Evolutionary conservation across 2,329 filamentous ascomycete species (phyloP).

Genomic region (Arthrocladium fulminans): DNA sequence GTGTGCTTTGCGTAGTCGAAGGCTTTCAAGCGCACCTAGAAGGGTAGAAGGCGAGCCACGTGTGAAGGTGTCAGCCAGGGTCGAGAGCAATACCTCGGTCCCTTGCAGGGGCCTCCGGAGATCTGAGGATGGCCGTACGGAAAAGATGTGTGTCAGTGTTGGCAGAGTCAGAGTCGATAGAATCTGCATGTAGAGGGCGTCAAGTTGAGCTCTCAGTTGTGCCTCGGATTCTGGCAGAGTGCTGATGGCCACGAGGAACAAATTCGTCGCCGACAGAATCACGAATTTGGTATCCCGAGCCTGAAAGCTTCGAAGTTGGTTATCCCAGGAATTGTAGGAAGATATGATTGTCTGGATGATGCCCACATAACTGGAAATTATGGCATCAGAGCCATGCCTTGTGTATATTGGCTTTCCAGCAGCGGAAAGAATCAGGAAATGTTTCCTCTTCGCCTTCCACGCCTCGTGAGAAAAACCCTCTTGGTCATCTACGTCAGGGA

Average conservation of each 20-base stretch:
- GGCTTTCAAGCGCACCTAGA: slow-evolving; percentile 81
- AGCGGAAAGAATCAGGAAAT: slow-evolving; percentile 92
- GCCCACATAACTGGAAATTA: slow-evolving; percentile 90
- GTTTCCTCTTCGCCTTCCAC: slow-evolving; percentile 91
- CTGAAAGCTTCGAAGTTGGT: slow-evolving; percentile 72
- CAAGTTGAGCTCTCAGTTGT: slow-evolving; percentile 78
- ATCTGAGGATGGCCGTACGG: slow-evolving; percentile 85
- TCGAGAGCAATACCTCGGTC: slow-evolving; percentile 82
- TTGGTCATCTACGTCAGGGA: slow-evolving; percentile 29
- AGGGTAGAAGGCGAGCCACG: slow-evolving; percentile 82
- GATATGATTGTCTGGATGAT: slow-evolving; percentile 97
- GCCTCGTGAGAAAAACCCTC: slow-evolving; percentile 57
- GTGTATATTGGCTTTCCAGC: slow-evolving; percentile 97
- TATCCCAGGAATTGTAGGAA: slow-evolving; percentile 75
- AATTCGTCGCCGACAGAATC: slow-evolving; percentile 70
- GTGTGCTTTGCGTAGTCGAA: slow-evolving; percentile 84
- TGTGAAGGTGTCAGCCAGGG: slow-evolving; percentile 88
- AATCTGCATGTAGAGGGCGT: slow-evolving; percentile 97
- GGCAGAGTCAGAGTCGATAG: slow-evolving; percentile 89
- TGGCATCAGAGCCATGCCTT: slow-evolving; percentile 77
- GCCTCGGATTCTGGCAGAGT: slow-evolving; percentile 83
- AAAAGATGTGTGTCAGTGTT: slow-evolving; percentile 76
- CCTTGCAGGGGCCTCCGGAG: slow-evolving; percentile 81
- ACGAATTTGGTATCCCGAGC: slow-evolving; percentile 83
- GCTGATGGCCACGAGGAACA: slow-evolving; percentile 91